Conservation (phyloP, 805 yeast genomes). For the Candida quercuum region DNA sequence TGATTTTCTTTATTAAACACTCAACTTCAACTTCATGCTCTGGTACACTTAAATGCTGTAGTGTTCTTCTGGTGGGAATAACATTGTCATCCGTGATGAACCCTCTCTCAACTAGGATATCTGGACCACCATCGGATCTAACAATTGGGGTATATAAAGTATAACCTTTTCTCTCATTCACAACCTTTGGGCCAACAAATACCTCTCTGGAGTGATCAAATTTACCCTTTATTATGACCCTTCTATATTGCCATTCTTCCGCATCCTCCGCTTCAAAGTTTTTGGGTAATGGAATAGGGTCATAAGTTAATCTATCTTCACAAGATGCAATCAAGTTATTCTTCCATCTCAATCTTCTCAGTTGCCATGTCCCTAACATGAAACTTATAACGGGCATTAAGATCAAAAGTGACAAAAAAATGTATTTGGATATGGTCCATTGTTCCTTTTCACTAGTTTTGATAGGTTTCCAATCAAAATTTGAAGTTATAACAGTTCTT, state of each 20-base stretch:
- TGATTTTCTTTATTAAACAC: slow-evolving; percentile 69
- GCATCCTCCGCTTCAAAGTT: slow-evolving; percentile 59
- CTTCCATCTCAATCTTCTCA: slow-evolving; percentile 82
- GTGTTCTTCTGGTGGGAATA: slow-evolving; percentile 48
- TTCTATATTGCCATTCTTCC: slow-evolving; percentile 73
- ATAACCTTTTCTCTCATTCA: slow-evolving; percentile 72
- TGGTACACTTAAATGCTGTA: slow-evolving; percentile 71
- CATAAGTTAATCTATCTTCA: slow-evolving; percentile 73
- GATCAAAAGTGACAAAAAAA: slow-evolving; percentile 33
- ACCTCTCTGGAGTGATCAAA: slow-evolving; percentile 84
- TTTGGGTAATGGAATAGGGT: slow-evolving; percentile 69
- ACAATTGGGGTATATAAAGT: slow-evolving; percentile 76
- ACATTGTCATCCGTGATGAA: slow-evolving; percentile 75
- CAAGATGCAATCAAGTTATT: slow-evolving; percentile 72
- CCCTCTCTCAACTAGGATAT: slow-evolving; percentile 82
- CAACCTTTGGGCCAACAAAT: slow-evolving; percentile 85
- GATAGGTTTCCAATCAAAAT: slow-evolving; percentile 83
- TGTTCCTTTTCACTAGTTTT: slow-evolving; percentile 36
- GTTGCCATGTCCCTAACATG: slow-evolving; percentile 91
- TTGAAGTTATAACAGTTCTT: neutral
- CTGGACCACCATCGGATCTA: slow-evolving; percentile 69
- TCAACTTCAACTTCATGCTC: slow-evolving; percentile 54
- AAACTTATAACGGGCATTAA: slow-evolving; percentile 88
- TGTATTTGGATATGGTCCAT: slow-evolving; percentile 23
- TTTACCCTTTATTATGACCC: slow-evolving; percentile 69